phyloP scores from a whole-genome alignment of 139 green algal species.

The Chlamydomonas sphaeroides region DNA sequence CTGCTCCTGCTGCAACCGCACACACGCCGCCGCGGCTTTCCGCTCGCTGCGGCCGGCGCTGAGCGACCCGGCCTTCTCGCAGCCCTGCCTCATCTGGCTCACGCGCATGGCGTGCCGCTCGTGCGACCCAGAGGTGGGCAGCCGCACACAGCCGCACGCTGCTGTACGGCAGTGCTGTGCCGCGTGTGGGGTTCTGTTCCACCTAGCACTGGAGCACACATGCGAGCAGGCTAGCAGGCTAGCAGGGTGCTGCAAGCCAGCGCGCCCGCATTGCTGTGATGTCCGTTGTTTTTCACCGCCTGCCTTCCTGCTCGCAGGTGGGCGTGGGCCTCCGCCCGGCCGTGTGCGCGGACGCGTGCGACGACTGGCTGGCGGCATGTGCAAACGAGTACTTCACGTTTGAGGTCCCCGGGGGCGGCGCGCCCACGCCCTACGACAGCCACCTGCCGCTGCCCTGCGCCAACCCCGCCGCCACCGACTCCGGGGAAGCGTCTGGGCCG shows the following conservation, averaged over 20 bases:
- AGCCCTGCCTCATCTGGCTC: constrained; percentile 12
- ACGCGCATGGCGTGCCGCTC: constrained; percentile 27
- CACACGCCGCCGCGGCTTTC: background rate
- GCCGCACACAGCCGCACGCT: background rate
- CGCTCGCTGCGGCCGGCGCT: background rate
- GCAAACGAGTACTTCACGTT: constrained; percentile 35
- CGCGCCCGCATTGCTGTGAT: too few relatives aligned
- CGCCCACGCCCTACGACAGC: background rate
- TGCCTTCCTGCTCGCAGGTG: constrained; percentile 21
- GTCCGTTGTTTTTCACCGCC: too few relatives aligned
- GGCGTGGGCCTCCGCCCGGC: constrained; percentile 28
- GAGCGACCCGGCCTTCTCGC: constrained; percentile 14
- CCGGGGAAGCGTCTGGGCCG: too few relatives aligned
- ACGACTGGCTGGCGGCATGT: constrained; percentile 24
- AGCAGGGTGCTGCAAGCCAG: too few relatives aligned
- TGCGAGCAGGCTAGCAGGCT: too few relatives aligned
- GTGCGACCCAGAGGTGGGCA: constrained; percentile 26
- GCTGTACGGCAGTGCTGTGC: too few relatives aligned
- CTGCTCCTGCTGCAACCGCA: constrained; percentile 33
- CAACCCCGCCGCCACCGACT: background rate
- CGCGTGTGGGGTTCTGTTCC: too few relatives aligned
- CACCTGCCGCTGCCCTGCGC: background rate
- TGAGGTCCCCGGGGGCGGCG: background rate
- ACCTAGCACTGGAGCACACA: too few relatives aligned
- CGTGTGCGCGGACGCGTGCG: constrained; percentile 28